Conservation (phyloP, 495 filamentous ascomycete genomes). For the Patellaria atrata region DNA sequence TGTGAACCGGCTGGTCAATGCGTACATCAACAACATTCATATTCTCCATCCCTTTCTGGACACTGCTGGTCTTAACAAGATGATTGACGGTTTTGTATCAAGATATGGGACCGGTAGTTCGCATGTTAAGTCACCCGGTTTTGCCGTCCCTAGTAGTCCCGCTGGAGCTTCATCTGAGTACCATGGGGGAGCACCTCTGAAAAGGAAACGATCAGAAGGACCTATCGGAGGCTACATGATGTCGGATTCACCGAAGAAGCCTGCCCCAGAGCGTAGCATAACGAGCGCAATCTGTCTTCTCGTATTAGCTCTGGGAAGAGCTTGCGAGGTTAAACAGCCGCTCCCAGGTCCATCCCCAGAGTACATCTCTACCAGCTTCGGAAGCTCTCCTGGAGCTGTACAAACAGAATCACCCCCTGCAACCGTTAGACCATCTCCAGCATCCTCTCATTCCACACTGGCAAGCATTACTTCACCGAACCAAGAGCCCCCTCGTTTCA, state of each 20-base stretch:
- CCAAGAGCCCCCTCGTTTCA: background rate
- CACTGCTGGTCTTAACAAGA: conserved; percentile 31
- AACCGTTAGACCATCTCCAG: conserved; percentile 11
- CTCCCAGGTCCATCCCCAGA: conserved; percentile 49
- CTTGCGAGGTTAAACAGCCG: conserved; percentile 49
- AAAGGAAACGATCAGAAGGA: conserved; percentile 41
- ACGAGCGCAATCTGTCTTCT: conserved; percentile 67
- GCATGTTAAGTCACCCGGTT: conserved; percentile 14
- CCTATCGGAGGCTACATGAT: conserved; percentile 8
- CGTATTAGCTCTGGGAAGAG: conserved; percentile 72
- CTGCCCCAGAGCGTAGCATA: conserved; percentile 38
- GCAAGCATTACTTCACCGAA: background rate
- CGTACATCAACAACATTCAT: conserved; percentile 69
- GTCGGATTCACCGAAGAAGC: conserved; percentile 17
- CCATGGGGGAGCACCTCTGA: conserved; percentile 25
- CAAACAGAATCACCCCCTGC: conserved; percentile 16
- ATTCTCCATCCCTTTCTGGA: conserved; percentile 82
- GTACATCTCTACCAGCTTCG: conserved; percentile 19
- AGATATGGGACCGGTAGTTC: conserved; percentile 19
- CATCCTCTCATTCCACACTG: conserved; percentile 12
- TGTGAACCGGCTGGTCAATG: conserved; percentile 47
- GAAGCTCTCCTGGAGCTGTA: background rate
- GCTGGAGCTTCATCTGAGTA: too few relatives aligned
- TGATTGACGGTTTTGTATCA: conserved; percentile 37
- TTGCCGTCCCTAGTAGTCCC: conserved; percentile 7